Evolutionary conservation across 768 basidiomycete genomes (phyloP).

Genomic region (Russula sp.): DNA sequence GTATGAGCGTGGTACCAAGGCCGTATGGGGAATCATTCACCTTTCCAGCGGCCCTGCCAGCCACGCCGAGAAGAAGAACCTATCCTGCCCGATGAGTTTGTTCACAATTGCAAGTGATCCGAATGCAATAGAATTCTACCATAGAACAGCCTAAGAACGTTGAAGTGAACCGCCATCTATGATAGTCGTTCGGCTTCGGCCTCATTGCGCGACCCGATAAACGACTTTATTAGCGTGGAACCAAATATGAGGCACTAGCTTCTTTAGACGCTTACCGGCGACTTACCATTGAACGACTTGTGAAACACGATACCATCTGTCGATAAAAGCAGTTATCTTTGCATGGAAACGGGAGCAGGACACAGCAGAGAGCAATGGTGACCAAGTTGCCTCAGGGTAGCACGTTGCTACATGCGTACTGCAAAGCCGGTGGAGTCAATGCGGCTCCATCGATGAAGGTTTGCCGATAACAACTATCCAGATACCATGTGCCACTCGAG

Average conservation of each 20-base stretch:
- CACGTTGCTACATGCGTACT: background rate
- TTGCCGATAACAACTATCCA: background rate
- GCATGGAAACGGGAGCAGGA: background rate
- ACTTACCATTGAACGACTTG: no score
- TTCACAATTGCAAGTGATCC: background rate
- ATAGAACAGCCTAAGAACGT: no score
- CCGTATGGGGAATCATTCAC: background rate
- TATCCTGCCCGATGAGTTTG: background rate
- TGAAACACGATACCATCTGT: conserved; percentile 1
- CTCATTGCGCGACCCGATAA: background rate
- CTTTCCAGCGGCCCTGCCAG: background rate
- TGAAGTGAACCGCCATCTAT: background rate
- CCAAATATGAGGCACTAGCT: background rate
- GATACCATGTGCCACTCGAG: background rate
- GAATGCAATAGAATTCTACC: background rate
- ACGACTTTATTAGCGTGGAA: background rate
- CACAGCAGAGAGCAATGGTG: background rate
- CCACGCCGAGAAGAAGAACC: background rate
- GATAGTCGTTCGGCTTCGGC: background rate
- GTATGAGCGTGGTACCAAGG: background rate
- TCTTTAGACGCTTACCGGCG: background rate
- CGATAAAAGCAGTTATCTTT: background rate
- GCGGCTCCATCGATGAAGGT: background rate
- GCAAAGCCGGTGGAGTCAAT: background rate
- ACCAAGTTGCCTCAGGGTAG: background rate